A percentile compares a stretch with the other conserved stretches of the same genome.
These are phyloP conservation scores for Volutella citrinella DNA, from an alignment of 2,329 filamentous ascomycete species.

Conservation along the genomic window DNA sequence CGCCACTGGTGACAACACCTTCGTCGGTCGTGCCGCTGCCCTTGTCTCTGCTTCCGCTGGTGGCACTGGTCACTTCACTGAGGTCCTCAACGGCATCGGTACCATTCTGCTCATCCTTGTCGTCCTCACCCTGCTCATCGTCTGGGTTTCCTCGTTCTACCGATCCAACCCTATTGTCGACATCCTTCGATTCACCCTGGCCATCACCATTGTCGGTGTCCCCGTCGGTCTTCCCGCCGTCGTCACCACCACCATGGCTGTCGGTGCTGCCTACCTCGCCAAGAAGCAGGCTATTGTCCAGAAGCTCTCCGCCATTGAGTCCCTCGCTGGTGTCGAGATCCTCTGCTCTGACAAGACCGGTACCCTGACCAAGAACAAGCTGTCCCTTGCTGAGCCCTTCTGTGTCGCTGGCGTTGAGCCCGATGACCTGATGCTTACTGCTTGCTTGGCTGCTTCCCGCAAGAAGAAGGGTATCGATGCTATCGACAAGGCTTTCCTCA, in stretches of 20 bases:
- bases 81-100: constrained; percentile 85
- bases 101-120: constrained; percentile 77
- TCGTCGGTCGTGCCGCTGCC: constrained; percentile 83
- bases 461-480: constrained; percentile 96
- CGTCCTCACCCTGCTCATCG: constrained; percentile 73
- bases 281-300: constrained; percentile 93
- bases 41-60: constrained; percentile 74
- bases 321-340: constrained; percentile 87
- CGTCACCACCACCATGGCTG: constrained; percentile 92
- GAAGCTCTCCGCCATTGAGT: constrained; percentile 89
- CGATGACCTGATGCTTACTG: constrained; percentile 89
- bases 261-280: constrained; percentile 85
- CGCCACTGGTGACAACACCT: constrained; percentile 84
- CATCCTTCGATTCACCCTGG: constrained; percentile 82
- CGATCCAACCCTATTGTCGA: constrained; percentile 75
- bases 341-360: constrained; percentile 94
- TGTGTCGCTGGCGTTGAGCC: constrained; percentile 77
- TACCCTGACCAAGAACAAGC: constrained; percentile 91
- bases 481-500: constrained; percentile 93
- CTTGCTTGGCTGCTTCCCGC: constrained; percentile 83
- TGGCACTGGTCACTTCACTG: constrained; percentile 83
- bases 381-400: constrained; percentile 82
- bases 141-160: constrained; percentile 88
- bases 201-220: constrained; percentile 88
- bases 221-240: constrained; percentile 91